Conservation (phyloP, 345 rosid species). For the Punica granatum region DNA sequence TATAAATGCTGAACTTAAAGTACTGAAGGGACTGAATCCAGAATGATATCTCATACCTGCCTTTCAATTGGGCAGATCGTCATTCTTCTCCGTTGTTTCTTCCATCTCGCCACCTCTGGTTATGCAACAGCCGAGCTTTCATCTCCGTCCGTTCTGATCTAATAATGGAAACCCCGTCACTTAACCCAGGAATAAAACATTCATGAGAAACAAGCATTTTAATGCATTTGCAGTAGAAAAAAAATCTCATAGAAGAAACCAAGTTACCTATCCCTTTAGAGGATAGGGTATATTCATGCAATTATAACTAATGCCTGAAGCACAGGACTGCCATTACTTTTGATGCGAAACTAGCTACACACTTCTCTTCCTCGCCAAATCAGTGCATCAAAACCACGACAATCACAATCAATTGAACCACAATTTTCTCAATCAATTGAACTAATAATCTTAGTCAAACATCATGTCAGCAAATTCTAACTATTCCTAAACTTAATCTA, state of each 20-base stretch:
- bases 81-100: conserved; percentile 47
- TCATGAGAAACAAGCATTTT: background rate
- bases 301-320: conserved; percentile 77
- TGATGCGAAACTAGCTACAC: no score
- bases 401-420: no score
- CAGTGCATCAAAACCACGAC: no score
- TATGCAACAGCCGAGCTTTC: conserved; percentile 39
- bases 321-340: conserved; percentile 73
- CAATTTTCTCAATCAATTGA: no score
- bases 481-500: no score
- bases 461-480: no score
- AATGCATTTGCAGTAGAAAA: background rate
- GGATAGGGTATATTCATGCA: conserved; percentile 76
- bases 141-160: conserved; percentile 84
- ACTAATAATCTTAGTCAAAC: no score
- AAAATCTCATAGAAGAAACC: background rate
- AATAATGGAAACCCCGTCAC: conserved; percentile 52
- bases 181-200: conserved; percentile 32
- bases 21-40: background rate
- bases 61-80: conserved; percentile 88
- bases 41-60: conserved; percentile 40
- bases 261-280: conserved; percentile 81
- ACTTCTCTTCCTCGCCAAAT: no score
- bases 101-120: conserved; percentile 36
- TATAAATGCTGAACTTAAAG: background rate